Evolutionary conservation across 768 basidiomycete genomes (phyloP).

Genomic region (Brasilioporus rufonigricans): DNA sequence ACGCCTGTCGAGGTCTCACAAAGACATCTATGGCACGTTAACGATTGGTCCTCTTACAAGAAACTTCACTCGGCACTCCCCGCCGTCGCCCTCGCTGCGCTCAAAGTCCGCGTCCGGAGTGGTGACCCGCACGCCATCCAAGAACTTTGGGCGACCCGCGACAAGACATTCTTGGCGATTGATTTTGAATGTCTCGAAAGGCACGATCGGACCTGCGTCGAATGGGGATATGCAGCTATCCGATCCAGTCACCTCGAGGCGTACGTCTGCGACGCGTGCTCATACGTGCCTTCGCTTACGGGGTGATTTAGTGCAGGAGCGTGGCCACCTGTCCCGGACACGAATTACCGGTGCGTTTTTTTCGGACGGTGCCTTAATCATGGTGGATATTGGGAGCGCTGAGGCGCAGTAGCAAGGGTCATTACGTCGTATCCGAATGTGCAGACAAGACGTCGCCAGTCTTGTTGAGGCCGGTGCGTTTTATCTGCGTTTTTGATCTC

Average conservation of each 20-base stretch:
- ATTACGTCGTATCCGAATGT: conserved; percentile 72
- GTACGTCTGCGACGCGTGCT: conserved; percentile 40
- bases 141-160: conserved; percentile 64
- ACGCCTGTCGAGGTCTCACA: conserved; percentile 65
- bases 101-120: conserved; percentile 59
- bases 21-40: conserved; percentile 68
- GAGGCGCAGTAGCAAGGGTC: conserved; percentile 48
- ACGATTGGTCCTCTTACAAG: conserved; percentile 66
- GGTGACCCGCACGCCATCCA: conserved; percentile 66
- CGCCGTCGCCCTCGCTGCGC: conserved; percentile 61
- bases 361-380: neutral
- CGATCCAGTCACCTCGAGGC: conserved; percentile 68
- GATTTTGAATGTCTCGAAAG: conserved; percentile 77
- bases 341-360: conserved; percentile 65
- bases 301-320: conserved; percentile 47
- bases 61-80: conserved; percentile 71
- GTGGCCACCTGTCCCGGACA: conserved; percentile 77
- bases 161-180: conserved; percentile 74
- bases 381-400: conserved; percentile 2
- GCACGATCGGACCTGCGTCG: conserved; percentile 63
- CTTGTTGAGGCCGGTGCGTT: conserved; percentile 71
- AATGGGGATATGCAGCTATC: conserved; percentile 83
- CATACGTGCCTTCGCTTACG: neutral
- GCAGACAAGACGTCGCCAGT: conserved; percentile 60
- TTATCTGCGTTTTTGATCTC: conserved; percentile 6